Evolutionary conservation across 78 protist species (phyloP), one percentile per base, ranked within the genome.

Genomic region (Blattamonas nauphoetae): DNA sequence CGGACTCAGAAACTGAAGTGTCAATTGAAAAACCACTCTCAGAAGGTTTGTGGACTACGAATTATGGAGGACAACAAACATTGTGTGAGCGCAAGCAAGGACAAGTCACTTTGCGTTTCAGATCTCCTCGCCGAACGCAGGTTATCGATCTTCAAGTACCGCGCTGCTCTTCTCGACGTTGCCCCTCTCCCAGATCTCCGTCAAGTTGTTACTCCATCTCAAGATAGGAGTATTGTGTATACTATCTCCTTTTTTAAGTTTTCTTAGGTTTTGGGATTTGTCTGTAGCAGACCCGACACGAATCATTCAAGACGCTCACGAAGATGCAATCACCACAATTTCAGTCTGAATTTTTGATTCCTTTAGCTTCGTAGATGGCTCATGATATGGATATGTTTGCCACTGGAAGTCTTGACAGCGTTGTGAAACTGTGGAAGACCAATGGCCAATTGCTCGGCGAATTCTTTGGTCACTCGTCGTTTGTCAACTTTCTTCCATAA

Each of bases 11-110:
- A 44, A 55, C 0, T 88, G 42, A n/a, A 84, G 41, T 1, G 33
- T 5, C 88, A 88, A 5, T 81, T 88, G 77, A 85, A 86, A 42
- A 43, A 87, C 78, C 89, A 87, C 89, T 33, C 88, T 34, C 29
- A 33, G 6, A 38, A 21, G 38, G 86, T 87, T 11, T 44, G 0
- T 33, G 41, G 36, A 29, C 32, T 78, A 46, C 0, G 32, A 33
- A 32, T 80, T n/a, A 78, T 44, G 34, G 87, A 35, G 41, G 86
- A 44, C 1, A 64, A 1, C 4, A 0, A 4, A 11, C 78, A 80
- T 11, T 4, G 34, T 36, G 79, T 43, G 44, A 21, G 81, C 42
- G 4, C 64, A 21, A 0, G 38, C 0, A 42, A 84, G 5, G 86
- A 83, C 4, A 2, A 4, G 33, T 44, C 77, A 42, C 36, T 41